Evolutionary conservation across 2,329 filamentous ascomycete species (phyloP), one percentile per base, ranked within the genome.

Genomic region (Claviceps spartinae): DNA sequence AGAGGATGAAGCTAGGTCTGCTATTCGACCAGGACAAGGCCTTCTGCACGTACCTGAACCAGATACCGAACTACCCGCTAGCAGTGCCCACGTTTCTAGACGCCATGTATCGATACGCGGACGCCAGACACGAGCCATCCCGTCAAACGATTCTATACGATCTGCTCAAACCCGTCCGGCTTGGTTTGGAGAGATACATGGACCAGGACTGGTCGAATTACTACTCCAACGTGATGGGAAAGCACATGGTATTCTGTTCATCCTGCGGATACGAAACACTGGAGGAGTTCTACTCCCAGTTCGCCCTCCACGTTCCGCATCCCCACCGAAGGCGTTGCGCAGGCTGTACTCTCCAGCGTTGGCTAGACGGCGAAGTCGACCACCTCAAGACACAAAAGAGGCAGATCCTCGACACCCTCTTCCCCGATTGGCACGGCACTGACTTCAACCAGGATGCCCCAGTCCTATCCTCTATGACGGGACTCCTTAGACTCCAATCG

Each of bases 251-350:
- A 0, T 66, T 66, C 40, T 70, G 67, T 49, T 60, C 56, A 0
- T 68, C 64, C 1, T 69, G 67, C 18, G 67, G 67, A 1, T 63
- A 66, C 48, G 58, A 64, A 24, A 61, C 61, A 36, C 52, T 64
- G 1, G 30, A 57, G n/a, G 62, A 67, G 4, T 65, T 69, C 26
- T 69, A 63, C 46, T 51, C 54, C 0, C 22, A 36, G 2, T 7
- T 43, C 0, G 47, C 38, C 9, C 54, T 56, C 2, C 4, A 13
- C 1, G 7, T 38, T 9, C 54, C 3, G 14, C 44, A 20, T 2
- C 59, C 58, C 1, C 52, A 60, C 3, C 16, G 13, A 1, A 58
- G 61, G 6, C 18, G 58, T 1, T 70, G 67, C 38, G 52, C 62
- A 2, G 67, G 57, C 2, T 70, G 67, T 42, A 46, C 18, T 0